Evolutionary conservation across 2,329 filamentous ascomycete genomes (phyloP).

Genomic region (Ramularia endophylla): DNA sequence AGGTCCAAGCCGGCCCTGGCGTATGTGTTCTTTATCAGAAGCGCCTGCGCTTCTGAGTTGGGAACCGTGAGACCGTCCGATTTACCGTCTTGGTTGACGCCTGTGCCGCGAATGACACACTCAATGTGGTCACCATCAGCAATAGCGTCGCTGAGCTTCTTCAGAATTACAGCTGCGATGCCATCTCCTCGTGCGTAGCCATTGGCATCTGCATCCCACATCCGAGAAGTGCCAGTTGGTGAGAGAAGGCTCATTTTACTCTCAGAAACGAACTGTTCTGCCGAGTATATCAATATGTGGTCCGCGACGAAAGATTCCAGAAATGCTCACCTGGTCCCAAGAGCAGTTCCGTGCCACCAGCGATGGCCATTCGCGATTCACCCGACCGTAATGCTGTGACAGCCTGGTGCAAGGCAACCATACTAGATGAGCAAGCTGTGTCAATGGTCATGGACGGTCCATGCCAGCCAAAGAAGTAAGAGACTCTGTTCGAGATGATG

Average conservation of each 20-base stretch:
- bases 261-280: constrained; percentile 12
- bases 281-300: constrained; percentile 39
- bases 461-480: constrained; percentile 20
- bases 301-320: constrained; percentile 33
- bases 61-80: constrained; percentile 36
- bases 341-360: constrained; percentile 24
- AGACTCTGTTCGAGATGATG: constrained; percentile 21
- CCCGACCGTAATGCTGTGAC: constrained; percentile 27
- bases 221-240: constrained; percentile 25
- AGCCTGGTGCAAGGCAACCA: constrained; percentile 32
- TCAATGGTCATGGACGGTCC: constrained; percentile 30
- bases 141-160: constrained; percentile 45
- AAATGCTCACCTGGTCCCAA: constrained; percentile 22
- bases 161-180: constrained; percentile 46
- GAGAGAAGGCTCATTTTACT: constrained; percentile 17
- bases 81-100: constrained; percentile 34
- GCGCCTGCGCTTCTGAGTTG: constrained; percentile 31
- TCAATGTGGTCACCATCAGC: constrained; percentile 42
- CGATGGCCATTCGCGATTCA: constrained; percentile 18
- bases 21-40: constrained; percentile 35
- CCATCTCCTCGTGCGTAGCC: constrained; percentile 52
- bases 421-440: constrained; percentile 42
- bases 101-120: constrained; percentile 33
- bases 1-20: constrained; percentile 20
- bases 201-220: constrained; percentile 37